Evolutionary conservation across 2,329 filamentous ascomycete species (phyloP), one percentile per base, ranked within the genome.

Genomic region (Xylariaceae sp.): DNA sequence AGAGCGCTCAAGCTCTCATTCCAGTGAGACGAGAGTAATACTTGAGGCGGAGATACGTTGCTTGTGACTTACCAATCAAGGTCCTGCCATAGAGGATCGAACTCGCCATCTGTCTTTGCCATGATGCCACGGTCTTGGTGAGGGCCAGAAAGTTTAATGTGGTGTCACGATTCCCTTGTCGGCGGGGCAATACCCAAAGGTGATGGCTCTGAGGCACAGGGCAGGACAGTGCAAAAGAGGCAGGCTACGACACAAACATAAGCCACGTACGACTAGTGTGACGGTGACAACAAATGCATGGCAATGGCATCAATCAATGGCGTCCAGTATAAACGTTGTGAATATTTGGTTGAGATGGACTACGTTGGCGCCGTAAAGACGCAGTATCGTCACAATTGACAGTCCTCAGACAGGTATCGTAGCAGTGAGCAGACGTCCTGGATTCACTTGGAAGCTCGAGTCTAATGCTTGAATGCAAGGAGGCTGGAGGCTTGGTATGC

Each of bases 31-130:
- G 22, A 7, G 22, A 27, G 22, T 7, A 27, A 7, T 27, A 27
- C 4, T 5, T 27, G 39, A 33, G 12, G 18, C 35, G 6, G 18
- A 45, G 32, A 12, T 39, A 22, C 14, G 15, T 40, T 31, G 47
- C 40, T 17, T 33, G 19, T 12, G 15, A 76, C 82, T 64, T 79
- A 89, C 86, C 85, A 86, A 72, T 89, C 82, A 63, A 88, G 77
- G 68, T 89, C 79, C 64, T 89, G 83, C 86, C 86, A 90, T 76
- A 83, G 74, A 75, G 77, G 77, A 72, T 83, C 82, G 49, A 75
- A 61, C 45, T 76, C 75, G 60, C 67, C 67, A 66, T 79, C 73
- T 60, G 69, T 59, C 52, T 68, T 69, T 44, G 66, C 66, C 66
- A 71, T 72, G 49, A 54, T 60, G 58, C 47, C 49, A 49, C 52